Conservation (phyloP, 2,329 filamentous ascomycete species). For the Colletotrichum kahawae region DNA sequence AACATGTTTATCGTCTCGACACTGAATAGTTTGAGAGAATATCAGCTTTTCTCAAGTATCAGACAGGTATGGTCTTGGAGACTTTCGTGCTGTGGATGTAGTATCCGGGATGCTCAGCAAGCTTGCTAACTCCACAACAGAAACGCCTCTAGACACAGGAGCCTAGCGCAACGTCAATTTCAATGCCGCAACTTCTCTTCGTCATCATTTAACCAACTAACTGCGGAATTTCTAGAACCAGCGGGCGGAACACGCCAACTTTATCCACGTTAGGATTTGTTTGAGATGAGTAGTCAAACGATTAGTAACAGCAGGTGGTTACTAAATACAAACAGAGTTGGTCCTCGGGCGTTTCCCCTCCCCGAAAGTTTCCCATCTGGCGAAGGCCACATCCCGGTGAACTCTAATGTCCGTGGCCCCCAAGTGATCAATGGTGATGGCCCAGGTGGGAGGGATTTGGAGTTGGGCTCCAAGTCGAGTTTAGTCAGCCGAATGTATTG, state of each 20-base stretch:
- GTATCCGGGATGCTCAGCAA: not conserved
- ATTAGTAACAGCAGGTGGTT: not conserved
- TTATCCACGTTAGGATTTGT: not conserved
- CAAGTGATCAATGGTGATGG: not conserved
- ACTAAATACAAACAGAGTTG: not conserved
- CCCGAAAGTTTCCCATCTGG: not conserved
- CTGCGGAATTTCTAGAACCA: not conserved
- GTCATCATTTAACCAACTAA: not conserved
- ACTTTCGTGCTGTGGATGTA: not conserved
- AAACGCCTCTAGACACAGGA: not conserved
- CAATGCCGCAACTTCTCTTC: not conserved
- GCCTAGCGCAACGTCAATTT: not conserved
- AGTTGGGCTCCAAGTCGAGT: not conserved
- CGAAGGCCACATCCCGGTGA: not conserved
- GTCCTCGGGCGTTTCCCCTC: not conserved
- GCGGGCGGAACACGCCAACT: not conserved
- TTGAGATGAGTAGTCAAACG: not conserved
- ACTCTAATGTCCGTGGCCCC: not conserved
- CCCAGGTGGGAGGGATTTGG: not conserved
- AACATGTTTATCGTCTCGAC: not conserved
- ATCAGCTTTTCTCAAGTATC: not conserved
- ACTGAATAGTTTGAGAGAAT: not conserved
- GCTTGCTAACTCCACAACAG: not conserved
- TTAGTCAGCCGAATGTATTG: slow-evolving; percentile 7
- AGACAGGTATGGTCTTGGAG: not conserved